Base-by-base conservation (phyloP, 371 early-diverging fungal genomes). In the Mortierella sp. region DNA sequence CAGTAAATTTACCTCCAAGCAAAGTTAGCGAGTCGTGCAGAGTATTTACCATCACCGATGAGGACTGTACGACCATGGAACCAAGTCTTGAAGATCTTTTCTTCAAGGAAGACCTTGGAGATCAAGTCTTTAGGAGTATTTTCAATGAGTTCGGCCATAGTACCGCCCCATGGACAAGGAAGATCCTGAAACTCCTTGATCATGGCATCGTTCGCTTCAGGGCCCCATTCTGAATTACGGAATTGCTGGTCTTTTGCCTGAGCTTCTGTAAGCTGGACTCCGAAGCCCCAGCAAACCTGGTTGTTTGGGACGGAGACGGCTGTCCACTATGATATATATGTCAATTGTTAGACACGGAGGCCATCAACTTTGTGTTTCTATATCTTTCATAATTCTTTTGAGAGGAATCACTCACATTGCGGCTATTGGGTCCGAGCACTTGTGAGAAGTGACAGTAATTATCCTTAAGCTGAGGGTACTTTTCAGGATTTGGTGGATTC, bases 201-300 rank as follows among this genome's bases (percentile, higher is more conserved):
- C 77, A 72, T 67, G 47, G 55, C 57, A 24, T 67, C 71, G 40
- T 64, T 71, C 5, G 69, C 63, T 43, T 77, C 66, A 5, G 77
- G 72, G 21, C 77, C 72, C 72, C 77, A 77, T 22, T 77, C 77
- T 13, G 77, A 67, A 40, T 67, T 71, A 2, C 65, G 65, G 60
- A 71, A 77, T 41, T 43, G 57, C 24, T 69, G 65, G 11, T 32
- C 47, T 24, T 36, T 41, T 62, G 65, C 62, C 50, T 65, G 50
- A 7, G 43, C 5, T 21, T 32, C 40, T 11, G 48, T 19, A 11
- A 72, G 36, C 15, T 77, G 77, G 6, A 28, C 28, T 5, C 63
- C 57, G n/a, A 71, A 47, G 8, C 32, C n/a, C 77, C 77, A 77
- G 57, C 68, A 68, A 19, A 70, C 36, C 15, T 65, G 67, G 19